Evolutionary conservation across 1,284 basidiomycete genomes (phyloP), one percentile per base, ranked within the genome.

Genomic region (Cerrena zonata): DNA sequence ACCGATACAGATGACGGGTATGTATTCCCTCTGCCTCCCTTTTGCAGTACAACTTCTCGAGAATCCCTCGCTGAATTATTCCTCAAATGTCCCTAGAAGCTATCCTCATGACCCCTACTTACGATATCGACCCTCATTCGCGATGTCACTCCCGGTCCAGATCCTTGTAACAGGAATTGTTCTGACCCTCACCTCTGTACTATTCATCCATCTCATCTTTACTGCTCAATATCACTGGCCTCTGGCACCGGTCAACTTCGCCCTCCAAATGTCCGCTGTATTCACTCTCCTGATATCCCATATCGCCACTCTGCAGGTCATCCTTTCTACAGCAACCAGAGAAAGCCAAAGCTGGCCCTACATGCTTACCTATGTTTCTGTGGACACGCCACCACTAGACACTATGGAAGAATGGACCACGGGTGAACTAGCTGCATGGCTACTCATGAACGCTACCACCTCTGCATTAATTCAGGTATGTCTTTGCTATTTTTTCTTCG

Each of bases 141-240:
- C 87, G 5, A 86, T 87, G 58, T 93, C 92, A 0, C 82, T 97
- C 27, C 93, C 95, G 1, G 82, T 95, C 1, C 96, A 99, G 64
- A 84, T 97, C 45, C 78, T 96, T 56, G 75, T 95, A 49, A 86
- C 83, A 3, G 93, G 94, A 44, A 82, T 97, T 60, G 85, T 93
- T 21, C 70, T 96, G 55, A 91, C 95, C 1, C 83, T 99, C 52
- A 80, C 91, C 42, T 74, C 79, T 44, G 86, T 97, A n/a, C 84
- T 99, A 25, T 76, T 95, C 61, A 82, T 95, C 54, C 94, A 98
- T 60, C 84, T 99, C 54, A 68, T 94, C 53, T 98, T 99, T 71
- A 98, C 96, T 18, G 88, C 89, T 0, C 91, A 94, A 65, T 98
- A 97, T 61, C 95, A 99, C 69, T 92, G 90, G 77, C 92, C 93